Conservation (phyloP, 2,329 filamentous ascomycete species). For the Aspergillus bombycis region DNA sequence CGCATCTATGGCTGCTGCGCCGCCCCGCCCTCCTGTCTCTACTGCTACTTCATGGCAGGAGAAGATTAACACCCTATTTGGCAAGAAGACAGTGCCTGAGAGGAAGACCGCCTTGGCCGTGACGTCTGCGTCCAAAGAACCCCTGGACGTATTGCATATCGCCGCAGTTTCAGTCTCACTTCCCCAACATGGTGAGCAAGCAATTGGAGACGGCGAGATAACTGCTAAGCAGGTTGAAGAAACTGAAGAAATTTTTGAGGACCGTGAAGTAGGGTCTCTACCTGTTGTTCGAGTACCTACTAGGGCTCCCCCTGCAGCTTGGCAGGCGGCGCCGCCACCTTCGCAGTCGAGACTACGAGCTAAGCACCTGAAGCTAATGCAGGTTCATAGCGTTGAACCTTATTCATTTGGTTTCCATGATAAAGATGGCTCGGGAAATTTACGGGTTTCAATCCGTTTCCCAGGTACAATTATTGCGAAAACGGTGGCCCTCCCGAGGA, state of each 20-base stretch:
- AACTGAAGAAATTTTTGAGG: constrained; percentile 78
- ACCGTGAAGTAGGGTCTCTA: constrained; percentile 78
- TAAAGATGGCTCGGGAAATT: constrained; percentile 39
- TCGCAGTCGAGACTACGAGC: constrained; percentile 39
- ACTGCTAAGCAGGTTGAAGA: constrained; percentile 73
- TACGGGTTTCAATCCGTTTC: constrained; percentile 49
- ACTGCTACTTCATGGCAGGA: constrained; percentile 71
- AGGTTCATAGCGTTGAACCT: constrained; percentile 53
- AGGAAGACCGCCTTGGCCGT: constrained; percentile 62
- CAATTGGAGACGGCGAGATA: constrained; percentile 49
- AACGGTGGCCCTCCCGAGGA: constrained; percentile 43
- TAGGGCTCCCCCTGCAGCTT: constrained; percentile 64
- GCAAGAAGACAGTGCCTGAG: constrained; percentile 58
- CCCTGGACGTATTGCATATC: constrained; percentile 60
- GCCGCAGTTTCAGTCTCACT: constrained; percentile 72
- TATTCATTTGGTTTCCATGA: constrained; percentile 45
- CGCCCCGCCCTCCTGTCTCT: constrained; percentile 47
- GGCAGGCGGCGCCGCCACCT: constrained; percentile 57
- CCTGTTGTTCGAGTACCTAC: constrained; percentile 70
- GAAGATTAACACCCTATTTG: constrained; percentile 76
- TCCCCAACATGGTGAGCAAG: constrained; percentile 50
- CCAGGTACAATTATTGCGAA: constrained; percentile 51
- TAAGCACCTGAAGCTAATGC: constrained; percentile 59
- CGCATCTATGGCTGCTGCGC: constrained; percentile 47
- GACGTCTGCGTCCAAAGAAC: constrained; percentile 68